Conservation (phyloP, 2,329 filamentous ascomycete genomes). For the Trichoderma aggressivum region DNA sequence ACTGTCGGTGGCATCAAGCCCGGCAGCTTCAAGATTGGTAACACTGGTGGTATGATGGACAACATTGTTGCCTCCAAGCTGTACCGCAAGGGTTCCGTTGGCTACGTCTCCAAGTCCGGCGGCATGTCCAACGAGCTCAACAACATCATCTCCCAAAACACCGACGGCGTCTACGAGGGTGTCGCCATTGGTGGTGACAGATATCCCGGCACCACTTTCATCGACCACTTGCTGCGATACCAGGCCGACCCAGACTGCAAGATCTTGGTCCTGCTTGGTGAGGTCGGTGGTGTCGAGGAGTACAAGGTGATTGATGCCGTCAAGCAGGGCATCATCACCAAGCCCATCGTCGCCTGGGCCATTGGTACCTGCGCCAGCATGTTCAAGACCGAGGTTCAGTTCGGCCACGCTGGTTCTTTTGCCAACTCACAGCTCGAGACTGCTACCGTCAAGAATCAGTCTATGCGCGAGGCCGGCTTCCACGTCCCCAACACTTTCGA, state of each 20-base stretch:
- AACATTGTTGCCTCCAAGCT: constrained; percentile 99
- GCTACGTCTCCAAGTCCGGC: constrained; percentile 99
- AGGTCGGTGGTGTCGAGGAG: constrained; percentile 98
- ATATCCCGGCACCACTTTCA: constrained; percentile 98
- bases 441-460: constrained; percentile 92
- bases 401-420: constrained; percentile 96
- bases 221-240: constrained; percentile 96
- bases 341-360: constrained; percentile 98
- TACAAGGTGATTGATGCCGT: constrained; percentile 99
- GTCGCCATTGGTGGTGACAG: constrained; percentile 98
- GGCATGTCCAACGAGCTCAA: constrained; percentile 99
- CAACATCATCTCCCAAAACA: constrained; percentile 97
- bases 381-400: constrained; percentile 99
- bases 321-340: constrained; percentile 90
- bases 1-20: constrained; percentile 99
- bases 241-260: constrained; percentile 97
- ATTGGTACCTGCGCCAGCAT: constrained; percentile 99
- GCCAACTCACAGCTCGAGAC: constrained; percentile 99
- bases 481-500: constrained; percentile 95
- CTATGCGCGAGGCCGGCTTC: constrained; percentile 93
- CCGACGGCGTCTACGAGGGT: constrained; percentile 98
- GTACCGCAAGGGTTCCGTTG: constrained; percentile 97
- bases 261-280: constrained; percentile 91
- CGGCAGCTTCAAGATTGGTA: constrained; percentile 98
- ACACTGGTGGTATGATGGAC: constrained; percentile 99